These are phyloP conservation scores for Thecaphora thlaspeos DNA, from an alignment of 1,284 basidiomycete genomes.

Conservation along the genomic window DNA sequence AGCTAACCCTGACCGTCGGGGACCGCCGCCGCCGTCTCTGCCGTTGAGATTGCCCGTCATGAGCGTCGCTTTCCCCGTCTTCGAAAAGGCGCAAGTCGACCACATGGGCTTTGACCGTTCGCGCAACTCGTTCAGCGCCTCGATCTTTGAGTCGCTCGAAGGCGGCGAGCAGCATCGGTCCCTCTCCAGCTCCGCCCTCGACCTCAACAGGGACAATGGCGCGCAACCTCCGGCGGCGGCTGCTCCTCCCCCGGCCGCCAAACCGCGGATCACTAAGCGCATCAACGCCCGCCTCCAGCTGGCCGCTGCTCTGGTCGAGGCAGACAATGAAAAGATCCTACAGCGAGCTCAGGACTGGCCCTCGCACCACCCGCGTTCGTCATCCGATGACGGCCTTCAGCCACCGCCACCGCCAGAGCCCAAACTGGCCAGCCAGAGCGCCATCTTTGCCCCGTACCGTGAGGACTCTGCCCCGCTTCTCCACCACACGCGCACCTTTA, in stretches of 20 bases:
- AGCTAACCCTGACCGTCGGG: no score
- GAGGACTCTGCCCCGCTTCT: slow-evolving; percentile 19
- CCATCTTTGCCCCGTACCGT: slow-evolving; percentile 48
- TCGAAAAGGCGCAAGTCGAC: slow-evolving; percentile 28
- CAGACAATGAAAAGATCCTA: slow-evolving; percentile 51
- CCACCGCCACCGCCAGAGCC: slow-evolving; percentile 41
- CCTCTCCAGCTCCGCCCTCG: not conserved
- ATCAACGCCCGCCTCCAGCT: slow-evolving; percentile 48
- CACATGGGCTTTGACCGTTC: slow-evolving; percentile 19
- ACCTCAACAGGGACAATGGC: no score
- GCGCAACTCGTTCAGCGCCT: not conserved
- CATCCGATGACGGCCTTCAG: slow-evolving; percentile 8
- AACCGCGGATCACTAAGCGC: slow-evolving; percentile 39
- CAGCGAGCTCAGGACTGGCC: slow-evolving; percentile 30
- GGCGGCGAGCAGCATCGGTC: not conserved
- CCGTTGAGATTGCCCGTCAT: no score
- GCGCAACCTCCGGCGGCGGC: no score
- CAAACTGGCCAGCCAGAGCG: slow-evolving; percentile 44
- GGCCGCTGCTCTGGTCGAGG: slow-evolving; percentile 55
- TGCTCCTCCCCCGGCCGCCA: not conserved
- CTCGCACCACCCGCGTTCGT: slow-evolving; percentile 27
- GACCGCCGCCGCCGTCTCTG: no score
- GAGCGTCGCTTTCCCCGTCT: slow-evolving; percentile 22
- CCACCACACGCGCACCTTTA: slow-evolving; percentile 35
- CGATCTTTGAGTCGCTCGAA: not conserved